These are phyloP conservation scores for Corinectria fuckeliana DNA, from an alignment of 2,329 filamentous ascomycete species.

Conservation along the genomic window DNA sequence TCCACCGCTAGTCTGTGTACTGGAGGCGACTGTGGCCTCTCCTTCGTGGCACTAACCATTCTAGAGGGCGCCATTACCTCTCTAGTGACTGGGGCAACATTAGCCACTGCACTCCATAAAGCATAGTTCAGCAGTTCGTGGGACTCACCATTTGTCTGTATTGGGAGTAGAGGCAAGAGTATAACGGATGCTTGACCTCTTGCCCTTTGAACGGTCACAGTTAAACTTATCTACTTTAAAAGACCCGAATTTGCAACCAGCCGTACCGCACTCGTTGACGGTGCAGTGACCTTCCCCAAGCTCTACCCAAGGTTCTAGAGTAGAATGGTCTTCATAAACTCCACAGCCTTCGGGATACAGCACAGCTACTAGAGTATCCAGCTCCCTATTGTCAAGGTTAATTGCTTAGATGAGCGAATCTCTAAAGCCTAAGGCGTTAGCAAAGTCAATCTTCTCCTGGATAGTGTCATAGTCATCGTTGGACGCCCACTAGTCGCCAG, in stretches of 20 bases:
- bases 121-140: no score
- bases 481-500: constrained; percentile 49
- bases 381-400: constrained; percentile 31
- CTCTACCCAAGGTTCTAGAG: not conserved
- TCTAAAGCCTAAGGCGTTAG: constrained; percentile 41
- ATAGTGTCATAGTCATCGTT: constrained; percentile 31
- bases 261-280: constrained; percentile 1
- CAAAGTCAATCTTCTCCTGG: constrained; percentile 31
- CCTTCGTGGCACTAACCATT: constrained; percentile 44
- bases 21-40: constrained; percentile 40
- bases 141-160: constrained; percentile 33
- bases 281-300: not conserved
- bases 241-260: constrained; percentile 1
- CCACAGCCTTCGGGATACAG: constrained; percentile 12
- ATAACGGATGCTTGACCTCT: constrained; percentile 41
- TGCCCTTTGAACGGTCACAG: not conserved
- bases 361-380: constrained; percentile 27
- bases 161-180: constrained; percentile 40
- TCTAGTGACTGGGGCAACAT: constrained; percentile 29
- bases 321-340: constrained; percentile 11
- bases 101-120: not conserved
- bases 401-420: constrained; percentile 45
- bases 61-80: constrained; percentile 37
- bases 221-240: not conserved
- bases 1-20: constrained; percentile 38